A percentile compares a stretch with the other conserved stretches of the same genome.
Evolutionary conservation across 2,329 filamentous ascomycete species (phyloP).

Genomic region (Diplodia seriata): DNA sequence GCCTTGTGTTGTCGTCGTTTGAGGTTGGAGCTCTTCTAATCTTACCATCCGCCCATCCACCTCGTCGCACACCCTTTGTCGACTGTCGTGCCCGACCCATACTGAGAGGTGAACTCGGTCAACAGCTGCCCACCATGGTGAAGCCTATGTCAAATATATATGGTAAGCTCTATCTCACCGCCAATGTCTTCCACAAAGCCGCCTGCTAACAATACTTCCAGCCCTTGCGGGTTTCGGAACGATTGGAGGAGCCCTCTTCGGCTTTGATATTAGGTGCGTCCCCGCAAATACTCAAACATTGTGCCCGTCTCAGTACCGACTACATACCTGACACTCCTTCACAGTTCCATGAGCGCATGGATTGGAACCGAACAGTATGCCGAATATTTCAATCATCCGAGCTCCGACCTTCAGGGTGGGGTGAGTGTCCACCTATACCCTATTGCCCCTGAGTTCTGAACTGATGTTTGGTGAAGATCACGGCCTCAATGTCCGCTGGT

Average conservation of each 20-base stretch:
- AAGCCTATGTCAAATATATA: constrained; percentile 31
- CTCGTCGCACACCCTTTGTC: background rate
- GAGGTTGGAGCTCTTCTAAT: constrained; percentile 8
- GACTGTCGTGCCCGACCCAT: background rate
- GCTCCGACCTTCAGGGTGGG: constrained; percentile 56
- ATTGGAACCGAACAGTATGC: constrained; percentile 56
- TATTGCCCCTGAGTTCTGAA: background rate
- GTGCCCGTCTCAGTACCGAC: constrained; percentile 49
- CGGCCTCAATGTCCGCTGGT: constrained; percentile 57
- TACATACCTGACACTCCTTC: background rate
- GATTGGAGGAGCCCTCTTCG: constrained; percentile 73
- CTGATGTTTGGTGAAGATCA: constrained; percentile 44
- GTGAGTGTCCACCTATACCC: constrained; percentile 7
- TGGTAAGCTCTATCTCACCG: background rate
- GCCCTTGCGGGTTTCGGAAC: constrained; percentile 52
- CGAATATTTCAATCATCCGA: constrained; percentile 59
- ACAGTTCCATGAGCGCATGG: constrained; percentile 55
- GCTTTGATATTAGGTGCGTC: constrained; percentile 71
- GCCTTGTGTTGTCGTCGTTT: background rate
- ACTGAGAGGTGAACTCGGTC: constrained; percentile 19
- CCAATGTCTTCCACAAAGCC: background rate
- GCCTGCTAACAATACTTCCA: background rate
- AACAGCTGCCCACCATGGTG: constrained; percentile 18
- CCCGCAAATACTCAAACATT: background rate
- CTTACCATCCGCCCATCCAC: background rate